A percentile compares a stretch with the other conserved stretches of the same genome.
Evolutionary conservation across 2,329 filamentous ascomycete species (phyloP).

Genomic region (Pseudogymnoascus sp.): DNA sequence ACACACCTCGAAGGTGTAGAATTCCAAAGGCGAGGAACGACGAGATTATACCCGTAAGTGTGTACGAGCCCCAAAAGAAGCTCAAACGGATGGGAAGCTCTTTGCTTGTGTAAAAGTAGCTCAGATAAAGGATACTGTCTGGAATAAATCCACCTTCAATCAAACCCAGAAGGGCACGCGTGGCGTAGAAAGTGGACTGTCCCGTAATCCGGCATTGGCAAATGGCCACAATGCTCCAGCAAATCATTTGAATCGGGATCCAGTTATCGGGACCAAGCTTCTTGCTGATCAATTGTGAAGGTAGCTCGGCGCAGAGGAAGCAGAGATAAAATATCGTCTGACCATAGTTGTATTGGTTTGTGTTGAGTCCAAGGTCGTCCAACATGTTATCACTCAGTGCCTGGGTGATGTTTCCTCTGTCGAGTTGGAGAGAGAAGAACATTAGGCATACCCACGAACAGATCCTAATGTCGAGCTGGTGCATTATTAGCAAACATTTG

Average conservation of each 20-base stretch:
- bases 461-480: slow-evolving; percentile 17
- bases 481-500: neutral
- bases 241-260: slow-evolving; percentile 46
- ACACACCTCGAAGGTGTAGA: slow-evolving; percentile 45
- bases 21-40: slow-evolving; percentile 52
- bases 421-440: slow-evolving; percentile 54
- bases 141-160: slow-evolving; percentile 48
- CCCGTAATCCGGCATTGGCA: slow-evolving; percentile 39
- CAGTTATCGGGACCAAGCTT: slow-evolving; percentile 44
- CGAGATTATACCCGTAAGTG: slow-evolving; percentile 42
- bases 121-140: slow-evolving; percentile 56
- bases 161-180: slow-evolving; percentile 31
- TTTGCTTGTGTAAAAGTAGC: slow-evolving; percentile 63
- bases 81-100: slow-evolving; percentile 58
- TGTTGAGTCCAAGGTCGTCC: slow-evolving; percentile 38
- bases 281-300: slow-evolving; percentile 54
- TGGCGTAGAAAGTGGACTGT: slow-evolving; percentile 36
- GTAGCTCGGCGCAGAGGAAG: slow-evolving; percentile 52
- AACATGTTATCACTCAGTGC: slow-evolving; percentile 56
- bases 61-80: slow-evolving; percentile 59
- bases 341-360: slow-evolving; percentile 43
- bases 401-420: slow-evolving; percentile 51
- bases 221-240: slow-evolving; percentile 43
- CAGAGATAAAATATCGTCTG: slow-evolving; percentile 47
- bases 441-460: slow-evolving; percentile 47